These are phyloP conservation scores for Pseudonitzschia pungens DNA, from an alignment of 108 stramenopile genomes.

Conservation along the genomic window DNA sequence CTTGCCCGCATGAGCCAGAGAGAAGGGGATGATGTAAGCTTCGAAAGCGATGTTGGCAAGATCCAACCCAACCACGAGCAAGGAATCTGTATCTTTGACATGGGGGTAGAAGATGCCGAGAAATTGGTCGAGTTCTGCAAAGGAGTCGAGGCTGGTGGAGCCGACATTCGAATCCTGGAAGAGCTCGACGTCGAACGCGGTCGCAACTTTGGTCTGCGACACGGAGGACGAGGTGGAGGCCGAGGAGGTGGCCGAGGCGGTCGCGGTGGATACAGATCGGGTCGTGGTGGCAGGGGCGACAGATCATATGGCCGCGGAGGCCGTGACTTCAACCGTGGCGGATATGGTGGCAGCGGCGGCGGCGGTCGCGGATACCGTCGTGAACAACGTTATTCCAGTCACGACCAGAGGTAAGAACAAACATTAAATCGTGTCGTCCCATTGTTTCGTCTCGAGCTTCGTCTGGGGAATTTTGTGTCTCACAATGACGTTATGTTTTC, in stretches of 20 bases:
- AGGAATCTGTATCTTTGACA: conserved; percentile 80
- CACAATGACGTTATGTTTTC: neutral
- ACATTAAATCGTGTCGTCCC: neutral
- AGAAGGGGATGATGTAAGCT: conserved; percentile 52
- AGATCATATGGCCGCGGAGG: conserved; percentile 27
- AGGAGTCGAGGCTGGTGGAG: conserved; percentile 74
- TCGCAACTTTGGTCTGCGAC: conserved; percentile 58
- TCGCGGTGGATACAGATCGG: conserved; percentile 10
- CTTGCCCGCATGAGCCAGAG: conserved; percentile 71
- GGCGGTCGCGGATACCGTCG: conserved; percentile 25
- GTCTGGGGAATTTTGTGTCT: neutral
- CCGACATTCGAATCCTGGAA: conserved; percentile 64
- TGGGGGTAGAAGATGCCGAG: conserved; percentile 85
- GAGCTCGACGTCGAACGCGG: conserved; percentile 78
- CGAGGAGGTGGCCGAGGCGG: conserved; percentile 40
- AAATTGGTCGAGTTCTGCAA: conserved; percentile 77
- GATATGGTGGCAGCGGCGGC: conserved; percentile 27
- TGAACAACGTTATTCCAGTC: conserved; percentile 24
- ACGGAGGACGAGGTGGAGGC: conserved; percentile 51
- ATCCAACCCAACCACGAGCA: conserved; percentile 70
- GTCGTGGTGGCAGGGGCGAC: conserved; percentile 31
- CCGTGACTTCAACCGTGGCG: conserved; percentile 10
- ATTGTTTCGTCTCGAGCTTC: neutral
- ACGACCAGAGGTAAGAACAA: conserved; percentile 18
- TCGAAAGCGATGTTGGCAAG: conserved; percentile 85